A percentile compares a stretch with the other conserved stretches of the same genome.
Evolutionary conservation across 1,284 basidiomycete species (phyloP).

Genomic region (Fomes fomentarius): DNA sequence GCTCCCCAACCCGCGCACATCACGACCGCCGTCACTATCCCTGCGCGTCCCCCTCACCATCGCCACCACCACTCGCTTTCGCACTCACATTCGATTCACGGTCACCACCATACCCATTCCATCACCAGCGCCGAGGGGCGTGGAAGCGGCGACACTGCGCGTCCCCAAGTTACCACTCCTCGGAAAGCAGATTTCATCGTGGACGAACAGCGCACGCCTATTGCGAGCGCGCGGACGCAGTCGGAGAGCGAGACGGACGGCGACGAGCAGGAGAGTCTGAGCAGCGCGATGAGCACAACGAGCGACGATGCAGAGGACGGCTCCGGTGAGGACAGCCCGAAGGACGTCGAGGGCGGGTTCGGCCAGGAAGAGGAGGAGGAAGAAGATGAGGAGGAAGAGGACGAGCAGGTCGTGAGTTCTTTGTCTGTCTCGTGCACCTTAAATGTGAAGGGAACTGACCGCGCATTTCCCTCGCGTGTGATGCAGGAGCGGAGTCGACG

Average conservation of each 20-base stretch:
- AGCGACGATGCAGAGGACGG: constrained; percentile 14
- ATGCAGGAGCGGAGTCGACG: constrained; percentile 31
- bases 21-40: constrained; percentile 30
- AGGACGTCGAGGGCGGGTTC: constrained; percentile 11
- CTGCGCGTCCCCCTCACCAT: constrained; percentile 23
- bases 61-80: constrained; percentile 22
- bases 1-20: constrained; percentile 25
- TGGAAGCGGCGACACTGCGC: constrained; percentile 32
- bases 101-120: not conserved
- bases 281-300: constrained; percentile 16
- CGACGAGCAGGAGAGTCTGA: constrained; percentile 13
- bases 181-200: constrained; percentile 5
- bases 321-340: constrained; percentile 23
- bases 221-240: constrained; percentile 5
- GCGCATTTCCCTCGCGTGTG: not conserved
- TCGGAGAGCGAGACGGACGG: constrained; percentile 11
- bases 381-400: constrained; percentile 25
- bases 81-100: not conserved
- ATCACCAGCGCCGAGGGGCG: constrained; percentile 25
- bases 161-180: constrained; percentile 13
- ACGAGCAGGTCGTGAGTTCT: constrained; percentile 13
- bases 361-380: constrained; percentile 19
- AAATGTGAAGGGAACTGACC: not conserved
- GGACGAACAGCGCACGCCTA: not conserved
- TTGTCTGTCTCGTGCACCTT: not conserved